A percentile compares a stretch with the other conserved stretches of the same genome.
These are phyloP conservation scores for Claviceps paspali DNA, from an alignment of 2,329 filamentous ascomycete species.

Conservation along the genomic window DNA sequence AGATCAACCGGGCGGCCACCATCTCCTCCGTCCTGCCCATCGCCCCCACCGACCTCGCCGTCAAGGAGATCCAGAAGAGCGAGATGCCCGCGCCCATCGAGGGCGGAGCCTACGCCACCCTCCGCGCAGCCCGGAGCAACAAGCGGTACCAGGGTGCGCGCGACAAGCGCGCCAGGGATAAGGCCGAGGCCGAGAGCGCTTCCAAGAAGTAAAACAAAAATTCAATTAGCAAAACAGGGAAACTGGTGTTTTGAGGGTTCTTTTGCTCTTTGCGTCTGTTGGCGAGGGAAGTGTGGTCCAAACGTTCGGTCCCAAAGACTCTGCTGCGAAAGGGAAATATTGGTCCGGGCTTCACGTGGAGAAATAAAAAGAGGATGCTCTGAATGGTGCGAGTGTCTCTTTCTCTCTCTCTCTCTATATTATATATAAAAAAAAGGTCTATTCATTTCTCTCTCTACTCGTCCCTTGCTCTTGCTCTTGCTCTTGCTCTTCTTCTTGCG, in stretches of 20 bases:
- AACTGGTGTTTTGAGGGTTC: slow-evolving; percentile 27
- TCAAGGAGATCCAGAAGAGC: slow-evolving; percentile 68
- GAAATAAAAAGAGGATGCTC: no score
- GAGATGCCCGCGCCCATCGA: slow-evolving; percentile 60
- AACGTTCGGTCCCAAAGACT: slow-evolving; percentile 23
- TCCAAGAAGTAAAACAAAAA: slow-evolving; percentile 58
- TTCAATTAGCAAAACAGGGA: slow-evolving; percentile 15
- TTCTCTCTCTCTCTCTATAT: no score
- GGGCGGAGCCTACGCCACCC: slow-evolving; percentile 73
- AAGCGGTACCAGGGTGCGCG: slow-evolving; percentile 67
- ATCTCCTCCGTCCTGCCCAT: slow-evolving; percentile 51
- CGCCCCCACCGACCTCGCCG: slow-evolving; percentile 45
- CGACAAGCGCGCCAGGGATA: slow-evolving; percentile 87
- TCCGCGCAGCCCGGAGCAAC: slow-evolving; percentile 74
- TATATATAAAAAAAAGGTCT: no score
- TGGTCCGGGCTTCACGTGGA: slow-evolving; percentile 19
- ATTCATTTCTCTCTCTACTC: no score
- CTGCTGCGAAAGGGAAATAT: slow-evolving; percentile 17
- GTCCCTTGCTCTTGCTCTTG: no score
- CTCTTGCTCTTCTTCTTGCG: no score
- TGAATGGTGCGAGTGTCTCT: no score
- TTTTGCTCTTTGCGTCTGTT: slow-evolving; percentile 26
- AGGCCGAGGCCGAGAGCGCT: slow-evolving; percentile 64
- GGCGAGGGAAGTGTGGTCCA: slow-evolving; percentile 16
- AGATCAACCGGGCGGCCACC: slow-evolving; percentile 41